A percentile compares a stretch with the other conserved stretches of the same genome.
Conservation (phyloP, 1,284 basidiomycete genomes). For the Mycosarcoma maydis region DNA sequence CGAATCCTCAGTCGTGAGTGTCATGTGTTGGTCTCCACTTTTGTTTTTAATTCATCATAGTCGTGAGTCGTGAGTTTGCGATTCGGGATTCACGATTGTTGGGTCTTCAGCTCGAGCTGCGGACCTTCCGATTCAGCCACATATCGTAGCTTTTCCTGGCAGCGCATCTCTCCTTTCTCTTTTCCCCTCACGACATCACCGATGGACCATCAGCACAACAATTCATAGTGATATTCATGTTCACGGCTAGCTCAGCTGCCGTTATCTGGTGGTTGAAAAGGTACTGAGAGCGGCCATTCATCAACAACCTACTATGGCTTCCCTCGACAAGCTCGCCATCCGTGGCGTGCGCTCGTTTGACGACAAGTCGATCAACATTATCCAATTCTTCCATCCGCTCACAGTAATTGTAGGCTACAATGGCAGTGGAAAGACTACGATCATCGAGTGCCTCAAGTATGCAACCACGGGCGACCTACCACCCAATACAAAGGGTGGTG, state of each 20-base stretch:
- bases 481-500: constrained; percentile 95
- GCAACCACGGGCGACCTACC: constrained; percentile 97
- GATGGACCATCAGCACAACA: too few relatives aligned
- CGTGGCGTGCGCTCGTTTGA: constrained; percentile 68
- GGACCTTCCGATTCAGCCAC: constrained; percentile 17
- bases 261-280: too few relatives aligned
- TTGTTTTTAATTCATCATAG: background rate
- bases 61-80: too few relatives aligned
- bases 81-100: too few relatives aligned
- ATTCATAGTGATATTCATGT: too few relatives aligned
- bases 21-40: constrained; percentile 28
- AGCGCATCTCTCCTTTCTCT: too few relatives aligned
- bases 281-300: background rate
- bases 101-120: too few relatives aligned
- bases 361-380: constrained; percentile 91
- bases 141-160: too few relatives aligned
- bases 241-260: too few relatives aligned
- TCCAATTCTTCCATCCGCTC: constrained; percentile 96
- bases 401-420: constrained; percentile 99
- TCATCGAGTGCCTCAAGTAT: constrained; percentile 99
- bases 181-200: background rate
- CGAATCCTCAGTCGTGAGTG: too few relatives aligned
- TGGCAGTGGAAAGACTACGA: constrained; percentile 97
- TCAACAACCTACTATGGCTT: constrained; percentile 42
- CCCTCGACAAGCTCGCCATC: constrained; percentile 66